Conservation (phyloP, 306 rosid species). For the Hippophae rhamnoides region DNA sequence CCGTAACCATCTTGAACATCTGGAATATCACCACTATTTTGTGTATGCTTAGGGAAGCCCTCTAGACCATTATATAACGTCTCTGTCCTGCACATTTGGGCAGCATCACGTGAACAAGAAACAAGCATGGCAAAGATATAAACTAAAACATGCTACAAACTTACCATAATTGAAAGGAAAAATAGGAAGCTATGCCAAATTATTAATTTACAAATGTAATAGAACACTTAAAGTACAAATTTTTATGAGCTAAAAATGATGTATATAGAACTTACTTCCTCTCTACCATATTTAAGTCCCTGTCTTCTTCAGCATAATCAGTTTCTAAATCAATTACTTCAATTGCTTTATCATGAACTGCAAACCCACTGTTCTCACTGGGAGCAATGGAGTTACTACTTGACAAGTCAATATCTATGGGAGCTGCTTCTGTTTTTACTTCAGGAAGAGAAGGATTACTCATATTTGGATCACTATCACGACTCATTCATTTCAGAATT, state of each 20-base stretch:
- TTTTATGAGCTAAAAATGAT: constrained; percentile 7
- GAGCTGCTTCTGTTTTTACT: constrained; percentile 39
- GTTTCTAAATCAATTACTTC: constrained; percentile 88
- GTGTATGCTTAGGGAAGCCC: constrained; percentile 52
- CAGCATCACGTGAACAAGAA: constrained; percentile 13
- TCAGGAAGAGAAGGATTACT: constrained; percentile 42
- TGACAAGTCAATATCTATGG: constrained; percentile 61
- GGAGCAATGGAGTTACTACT: constrained; percentile 44
- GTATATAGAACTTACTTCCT: constrained; percentile 50
- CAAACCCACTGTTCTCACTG: constrained; percentile 38
- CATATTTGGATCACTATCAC: constrained; percentile 41
- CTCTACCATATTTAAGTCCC: constrained; percentile 37
- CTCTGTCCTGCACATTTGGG: constrained; percentile 54
- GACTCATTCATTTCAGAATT: constrained; percentile 66
- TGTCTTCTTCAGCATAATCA: constrained; percentile 52
- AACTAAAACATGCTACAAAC: constrained; percentile 1
- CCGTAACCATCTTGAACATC: constrained; percentile 93
- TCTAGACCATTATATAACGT: constrained; percentile 56
- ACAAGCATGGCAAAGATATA: constrained; percentile 17
- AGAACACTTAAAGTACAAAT: constrained; percentile 7
- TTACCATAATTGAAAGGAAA: neutral
- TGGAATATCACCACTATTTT: constrained; percentile 50
- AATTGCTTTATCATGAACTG: constrained; percentile 56
- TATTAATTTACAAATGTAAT: neutral
- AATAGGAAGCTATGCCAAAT: neutral